Evolutionary conservation across 306 rosid species (phyloP).

Genomic region (Prunus mume): DNA sequence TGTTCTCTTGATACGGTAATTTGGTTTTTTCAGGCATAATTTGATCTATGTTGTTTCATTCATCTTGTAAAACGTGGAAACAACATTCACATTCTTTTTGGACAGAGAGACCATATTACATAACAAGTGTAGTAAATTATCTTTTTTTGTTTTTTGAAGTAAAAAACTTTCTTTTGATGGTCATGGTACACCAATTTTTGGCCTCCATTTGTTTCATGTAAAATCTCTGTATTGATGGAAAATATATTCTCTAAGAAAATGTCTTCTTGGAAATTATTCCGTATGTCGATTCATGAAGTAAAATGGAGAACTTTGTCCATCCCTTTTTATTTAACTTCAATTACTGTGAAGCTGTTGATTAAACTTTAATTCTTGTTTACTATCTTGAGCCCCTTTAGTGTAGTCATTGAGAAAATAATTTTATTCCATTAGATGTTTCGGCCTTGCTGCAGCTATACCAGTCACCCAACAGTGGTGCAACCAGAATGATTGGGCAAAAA

Average conservation of each 20-base stretch:
- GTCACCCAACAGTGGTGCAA: too few species aligned
- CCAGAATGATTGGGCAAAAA: too few species aligned
- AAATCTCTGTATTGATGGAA: neutral
- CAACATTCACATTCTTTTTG: neutral
- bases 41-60: neutral
- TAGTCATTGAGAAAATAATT: too few species aligned
- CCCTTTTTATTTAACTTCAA: too few species aligned
- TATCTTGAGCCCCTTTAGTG: too few species aligned
- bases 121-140: neutral
- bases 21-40: neutral
- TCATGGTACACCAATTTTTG: neutral
- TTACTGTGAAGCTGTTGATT: too few species aligned
- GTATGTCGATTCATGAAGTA: too few species aligned
- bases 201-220: neutral
- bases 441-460: too few species aligned
- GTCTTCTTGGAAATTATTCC: neutral
- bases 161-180: neutral
- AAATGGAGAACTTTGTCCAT: too few species aligned
- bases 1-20: slow-evolving; percentile 59
- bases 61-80: neutral
- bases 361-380: too few species aligned
- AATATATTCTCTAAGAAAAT: neutral
- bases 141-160: neutral
- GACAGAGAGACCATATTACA: neutral
- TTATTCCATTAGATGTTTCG: too few species aligned